Evolutionary conservation across 2,329 filamentous ascomycete species (phyloP).

Genomic region (Paecilomyces fulvus): DNA sequence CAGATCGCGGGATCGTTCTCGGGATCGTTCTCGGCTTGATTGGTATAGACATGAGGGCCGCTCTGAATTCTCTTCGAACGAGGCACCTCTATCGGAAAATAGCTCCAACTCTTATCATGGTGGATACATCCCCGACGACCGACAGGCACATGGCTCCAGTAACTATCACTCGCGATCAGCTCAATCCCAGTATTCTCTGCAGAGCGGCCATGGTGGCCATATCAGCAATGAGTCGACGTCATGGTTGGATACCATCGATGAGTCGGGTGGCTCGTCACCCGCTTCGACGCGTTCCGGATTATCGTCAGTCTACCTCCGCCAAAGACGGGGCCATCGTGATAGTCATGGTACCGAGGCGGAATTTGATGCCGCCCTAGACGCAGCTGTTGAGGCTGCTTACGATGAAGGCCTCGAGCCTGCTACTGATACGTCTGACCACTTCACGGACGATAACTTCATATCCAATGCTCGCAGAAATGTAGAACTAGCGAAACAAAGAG

Average conservation of each 20-base stretch:
- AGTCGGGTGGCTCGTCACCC: conserved; percentile 70
- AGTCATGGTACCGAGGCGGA: conserved; percentile 76
- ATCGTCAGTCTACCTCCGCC: conserved; percentile 59
- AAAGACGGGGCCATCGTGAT: conserved; percentile 59
- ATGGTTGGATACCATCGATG: conserved; percentile 91
- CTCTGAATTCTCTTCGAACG: background rate
- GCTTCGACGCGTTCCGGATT: conserved; percentile 75
- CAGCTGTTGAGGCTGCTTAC: conserved; percentile 92
- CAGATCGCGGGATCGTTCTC: conserved; percentile 39
- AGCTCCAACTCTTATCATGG: conserved; percentile 60
- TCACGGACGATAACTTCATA: conserved; percentile 25
- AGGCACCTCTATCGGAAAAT: conserved; percentile 42
- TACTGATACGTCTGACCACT: conserved; percentile 23
- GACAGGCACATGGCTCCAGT: conserved; percentile 18
- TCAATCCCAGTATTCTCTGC: conserved; percentile 21
- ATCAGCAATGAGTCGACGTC: conserved; percentile 75
- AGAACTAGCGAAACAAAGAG: conserved; percentile 66
- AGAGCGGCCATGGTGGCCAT: conserved; percentile 43
- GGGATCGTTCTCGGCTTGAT: conserved; percentile 27
- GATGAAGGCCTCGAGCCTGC: conserved; percentile 78
- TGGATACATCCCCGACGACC: conserved; percentile 34
- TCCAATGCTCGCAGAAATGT: conserved; percentile 55
- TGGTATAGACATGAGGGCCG: conserved; percentile 3
- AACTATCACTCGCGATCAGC: conserved; percentile 3
- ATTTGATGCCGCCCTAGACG: conserved; percentile 89